Conservation (phyloP, 495 filamentous ascomycete species). For the Lasiosphaeria ovina region DNA sequence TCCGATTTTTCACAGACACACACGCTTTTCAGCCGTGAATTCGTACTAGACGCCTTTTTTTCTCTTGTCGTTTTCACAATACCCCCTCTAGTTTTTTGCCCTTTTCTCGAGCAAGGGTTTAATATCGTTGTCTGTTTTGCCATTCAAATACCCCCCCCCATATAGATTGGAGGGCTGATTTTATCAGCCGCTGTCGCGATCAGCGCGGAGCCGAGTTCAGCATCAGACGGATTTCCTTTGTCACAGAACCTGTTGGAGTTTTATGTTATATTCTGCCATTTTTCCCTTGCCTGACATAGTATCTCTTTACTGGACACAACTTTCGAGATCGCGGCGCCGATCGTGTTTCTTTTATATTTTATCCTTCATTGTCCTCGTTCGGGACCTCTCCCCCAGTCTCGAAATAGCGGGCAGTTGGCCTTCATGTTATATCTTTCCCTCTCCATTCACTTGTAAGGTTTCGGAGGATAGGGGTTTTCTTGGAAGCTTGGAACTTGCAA, state of each 20-base stretch:
- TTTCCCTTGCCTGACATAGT: neutral
- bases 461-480: too few relatives aligned
- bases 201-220: slow-evolving; percentile 3
- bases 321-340: neutral
- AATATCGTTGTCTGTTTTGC: slow-evolving; percentile 12
- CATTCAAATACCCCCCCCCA: slow-evolving; percentile 21
- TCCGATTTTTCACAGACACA: neutral
- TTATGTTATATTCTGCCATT: neutral
- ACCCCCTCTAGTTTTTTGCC: slow-evolving; percentile 14
- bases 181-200: neutral
- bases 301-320: neutral
- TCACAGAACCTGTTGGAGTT: neutral
- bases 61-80: slow-evolving; percentile 12
- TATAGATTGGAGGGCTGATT: slow-evolving; percentile 19
- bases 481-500: too few relatives aligned
- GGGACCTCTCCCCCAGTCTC: slow-evolving; percentile 7
- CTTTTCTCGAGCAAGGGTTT: slow-evolving; percentile 9
- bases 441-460: too few relatives aligned
- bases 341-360: neutral
- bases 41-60: slow-evolving; percentile 12
- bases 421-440: too few relatives aligned
- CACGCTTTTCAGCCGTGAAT: slow-evolving; percentile 7
- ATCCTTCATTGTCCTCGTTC: neutral
- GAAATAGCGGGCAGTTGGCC: neutral
- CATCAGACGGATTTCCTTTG: neutral